Evolutionary conservation across 2,329 filamentous ascomycete species (phyloP), one percentile per base, ranked within the genome.

Genomic region (Metarhizium humberi): DNA sequence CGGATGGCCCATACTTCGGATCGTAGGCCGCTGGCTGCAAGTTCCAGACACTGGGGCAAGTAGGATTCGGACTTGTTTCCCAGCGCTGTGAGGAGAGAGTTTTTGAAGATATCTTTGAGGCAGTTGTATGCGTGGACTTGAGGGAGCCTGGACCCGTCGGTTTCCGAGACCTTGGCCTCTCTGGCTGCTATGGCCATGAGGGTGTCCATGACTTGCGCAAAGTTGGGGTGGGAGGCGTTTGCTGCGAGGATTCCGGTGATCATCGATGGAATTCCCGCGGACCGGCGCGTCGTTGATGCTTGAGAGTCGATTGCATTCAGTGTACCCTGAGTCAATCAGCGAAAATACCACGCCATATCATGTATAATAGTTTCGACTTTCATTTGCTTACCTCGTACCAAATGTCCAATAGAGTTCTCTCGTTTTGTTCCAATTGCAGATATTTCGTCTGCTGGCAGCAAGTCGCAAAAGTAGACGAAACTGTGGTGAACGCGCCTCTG

Each of bases 41-140:
- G 77, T 58, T 86, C 81, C 4, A 99, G 76, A 38, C 86, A 86
- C 34, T 82, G 76, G 8, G 88, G 84, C 7, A 96, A 77, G 62
- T 91, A 87, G 0, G 76, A 75, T 63, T 95, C 90, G 0, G 90
- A 88, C 53, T 80, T 79, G 55, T 83, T 82, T 32, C 88, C 81
- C 20, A 96, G 78, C 38, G 84, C 82, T 0, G 89, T 78, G 18
- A 97, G 77, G 51, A 84, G 82, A 0, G 90, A 90, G 61, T 86
- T 91, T 56, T 89, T 92, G 70, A 96, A 94, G 2, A 96, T 86
- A 60, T 95, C 91, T 66, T 94, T 94, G 56, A 99, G 75, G 58
- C 89, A 96, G 67, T 99, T 99, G 66, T 96, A 80, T 0, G 94
- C 91, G 69, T 99, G 94, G 0, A 99, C 94, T 69, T 99, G 92